phyloP scores from a whole-genome alignment of 139 green algal genomes.

The Chlorella ohadii region DNA sequence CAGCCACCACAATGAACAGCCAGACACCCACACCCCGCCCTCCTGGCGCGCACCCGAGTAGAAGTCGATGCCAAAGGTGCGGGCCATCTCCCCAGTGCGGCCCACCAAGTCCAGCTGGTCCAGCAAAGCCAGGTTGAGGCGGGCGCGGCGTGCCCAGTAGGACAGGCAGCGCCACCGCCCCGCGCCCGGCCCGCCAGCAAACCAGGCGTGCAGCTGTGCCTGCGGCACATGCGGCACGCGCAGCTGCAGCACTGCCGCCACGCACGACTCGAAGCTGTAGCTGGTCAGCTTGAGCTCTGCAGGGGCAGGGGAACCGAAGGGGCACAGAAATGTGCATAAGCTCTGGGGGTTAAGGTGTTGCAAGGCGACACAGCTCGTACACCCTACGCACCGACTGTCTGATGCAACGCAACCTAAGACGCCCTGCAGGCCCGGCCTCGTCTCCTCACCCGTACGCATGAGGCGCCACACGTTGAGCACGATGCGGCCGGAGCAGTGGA shows the following conservation, averaged over 20 bases:
- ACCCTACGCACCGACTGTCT: too few relatives aligned
- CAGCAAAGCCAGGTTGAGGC: constrained; percentile 83
- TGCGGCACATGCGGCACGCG: constrained; percentile 76
- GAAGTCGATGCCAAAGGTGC: constrained; percentile 98
- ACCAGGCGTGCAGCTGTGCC: constrained; percentile 83
- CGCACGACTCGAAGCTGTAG: constrained; percentile 87
- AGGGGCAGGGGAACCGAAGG: background rate
- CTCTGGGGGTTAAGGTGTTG: background rate
- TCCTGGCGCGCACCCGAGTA: constrained; percentile 64
- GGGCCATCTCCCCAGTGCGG: constrained; percentile 87
- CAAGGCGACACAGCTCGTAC: background rate
- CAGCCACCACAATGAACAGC: too few relatives aligned
- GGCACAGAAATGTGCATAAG: too few relatives aligned
- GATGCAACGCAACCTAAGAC: too few relatives aligned
- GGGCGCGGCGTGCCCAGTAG: constrained; percentile 54
- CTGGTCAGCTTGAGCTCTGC: constrained; percentile 84
- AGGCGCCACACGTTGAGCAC: constrained; percentile 96
- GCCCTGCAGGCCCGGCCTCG: too few relatives aligned
- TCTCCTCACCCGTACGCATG: constrained; percentile 52
- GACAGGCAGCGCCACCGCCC: constrained; percentile 62
- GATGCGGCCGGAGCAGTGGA: constrained; percentile 80
- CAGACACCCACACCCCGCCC: background rate
- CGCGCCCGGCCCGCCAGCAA: constrained; percentile 52
- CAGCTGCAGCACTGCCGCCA: constrained; percentile 82
- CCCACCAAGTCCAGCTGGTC: constrained; percentile 92